These are phyloP conservation scores for Lactarius vividus DNA, from an alignment of 768 basidiomycete species.

Conservation along the genomic window DNA sequence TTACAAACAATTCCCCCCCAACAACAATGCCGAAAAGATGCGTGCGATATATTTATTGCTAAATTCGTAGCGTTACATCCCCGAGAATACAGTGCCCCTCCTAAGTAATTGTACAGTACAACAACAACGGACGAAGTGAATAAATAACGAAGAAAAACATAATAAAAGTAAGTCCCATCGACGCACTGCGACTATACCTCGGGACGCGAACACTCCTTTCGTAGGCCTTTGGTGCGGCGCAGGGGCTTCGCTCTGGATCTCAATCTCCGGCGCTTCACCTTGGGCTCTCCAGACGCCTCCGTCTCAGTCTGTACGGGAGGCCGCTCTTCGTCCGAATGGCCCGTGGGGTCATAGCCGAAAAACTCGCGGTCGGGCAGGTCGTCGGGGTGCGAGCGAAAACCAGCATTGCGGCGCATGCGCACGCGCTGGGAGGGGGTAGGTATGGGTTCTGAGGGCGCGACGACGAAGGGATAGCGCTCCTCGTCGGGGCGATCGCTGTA, in stretches of 20 bases:
- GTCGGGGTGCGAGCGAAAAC: conserved; percentile 12
- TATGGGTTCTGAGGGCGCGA: conserved; percentile 16
- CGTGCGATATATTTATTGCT: not conserved
- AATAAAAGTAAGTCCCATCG: not conserved
- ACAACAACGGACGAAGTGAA: not conserved
- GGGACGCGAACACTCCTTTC: conserved; percentile 12
- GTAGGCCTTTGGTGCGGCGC: conserved; percentile 11
- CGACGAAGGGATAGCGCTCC: conserved; percentile 30
- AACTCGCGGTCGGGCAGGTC: conserved; percentile 30
- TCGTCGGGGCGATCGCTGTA: conserved; percentile 30
- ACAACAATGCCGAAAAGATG: not conserved
- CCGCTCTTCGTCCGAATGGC: conserved; percentile 12
- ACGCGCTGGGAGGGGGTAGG: conserved; percentile 32
- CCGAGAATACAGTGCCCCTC: not conserved
- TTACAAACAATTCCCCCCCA: not conserved
- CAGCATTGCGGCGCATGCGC: conserved; percentile 24
- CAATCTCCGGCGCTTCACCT: conserved; percentile 11
- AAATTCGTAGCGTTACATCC: conserved; percentile 6
- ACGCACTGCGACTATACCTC: conserved; percentile 7
- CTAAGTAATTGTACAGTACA: not conserved
- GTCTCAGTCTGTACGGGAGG: not conserved
- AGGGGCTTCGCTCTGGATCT: not conserved
- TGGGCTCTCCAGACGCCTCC: conserved; percentile 4
- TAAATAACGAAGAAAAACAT: not conserved
- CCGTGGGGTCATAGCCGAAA: conserved; percentile 21